Base-by-base conservation (phyloP, 2,329 filamentous ascomycete genomes). In the Davidsoniella virescens region DNA sequence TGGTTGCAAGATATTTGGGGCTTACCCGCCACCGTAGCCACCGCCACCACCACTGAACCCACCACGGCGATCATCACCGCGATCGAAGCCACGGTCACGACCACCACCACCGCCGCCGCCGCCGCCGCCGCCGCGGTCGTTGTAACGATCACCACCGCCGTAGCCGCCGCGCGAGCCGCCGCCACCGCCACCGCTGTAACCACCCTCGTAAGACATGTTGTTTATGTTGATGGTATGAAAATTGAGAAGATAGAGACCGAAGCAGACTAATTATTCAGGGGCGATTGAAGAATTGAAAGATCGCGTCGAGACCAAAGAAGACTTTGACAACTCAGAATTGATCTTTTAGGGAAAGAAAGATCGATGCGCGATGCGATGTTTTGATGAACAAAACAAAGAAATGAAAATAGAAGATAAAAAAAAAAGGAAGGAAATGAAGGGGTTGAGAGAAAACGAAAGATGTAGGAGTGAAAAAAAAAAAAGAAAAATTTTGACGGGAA, bases 131-230 rank as follows among this genome's bases (percentile, higher is more conserved):
- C 56, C 56, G 49, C 56, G 60, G 51, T 60, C 56, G 54, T 59
- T 57, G 52, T 56, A 55, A 50, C 60, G 58, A 45, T 59, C 58
- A 49, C 63, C 60, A 51, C 59, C 59, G 45, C 58, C 50, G 50
- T 55, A 54, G 54, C 59, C 58, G 51, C 60, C 59, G 41, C 59
- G 60, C 58, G 58, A 57, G 49, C 57, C 56, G 51, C 60, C 58
- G 46, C 60, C 58, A 49, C 60, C 58, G 46, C 60, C 58, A 49
- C 63, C 58, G 49, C 58, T 60, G 54, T 64, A 60, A 54, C 65
- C 60, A 55, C 62, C 63, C 23, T 64, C 61, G 58, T 67, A 70
- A 59, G 70, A 72, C 70, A 72, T 51, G 18, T n/a, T 46, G 25
- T 26, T 16, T 33, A 26, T 10, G 23, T 26, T 40, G 29, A 4